phyloP scores from a whole-genome alignment of 495 filamentous ascomycete genomes.

The Chaetomium cochliodes region DNA sequence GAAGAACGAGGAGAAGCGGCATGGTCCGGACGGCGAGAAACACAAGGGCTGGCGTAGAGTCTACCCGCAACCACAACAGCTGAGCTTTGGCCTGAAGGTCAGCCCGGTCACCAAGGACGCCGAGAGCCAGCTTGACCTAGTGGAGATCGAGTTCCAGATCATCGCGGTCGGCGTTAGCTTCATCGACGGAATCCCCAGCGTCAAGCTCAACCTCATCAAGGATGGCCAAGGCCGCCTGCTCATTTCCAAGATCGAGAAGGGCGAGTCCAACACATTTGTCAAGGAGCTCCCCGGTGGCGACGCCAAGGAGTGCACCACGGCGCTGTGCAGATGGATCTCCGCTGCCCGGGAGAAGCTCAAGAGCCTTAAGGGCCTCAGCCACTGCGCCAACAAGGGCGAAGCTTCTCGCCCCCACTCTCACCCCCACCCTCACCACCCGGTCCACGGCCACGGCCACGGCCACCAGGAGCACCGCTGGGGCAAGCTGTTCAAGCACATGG shows the following conservation, averaged over 20 bases:
- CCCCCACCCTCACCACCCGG: background rate
- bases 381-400: constrained; percentile 25
- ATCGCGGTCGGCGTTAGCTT: constrained; percentile 49
- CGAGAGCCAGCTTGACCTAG: constrained; percentile 38
- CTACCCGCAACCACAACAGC: constrained; percentile 29
- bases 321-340: constrained; percentile 49
- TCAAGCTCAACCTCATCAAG: constrained; percentile 49
- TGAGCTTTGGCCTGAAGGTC: constrained; percentile 42
- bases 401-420: constrained; percentile 25
- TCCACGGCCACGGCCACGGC: constrained; percentile 5
- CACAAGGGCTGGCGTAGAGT: constrained; percentile 22
- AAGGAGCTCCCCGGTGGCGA: constrained; percentile 21
- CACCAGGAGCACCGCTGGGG: constrained; percentile 41
- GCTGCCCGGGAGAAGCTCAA: constrained; percentile 42
- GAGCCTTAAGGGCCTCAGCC: constrained; percentile 30
- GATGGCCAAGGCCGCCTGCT: constrained; percentile 42
- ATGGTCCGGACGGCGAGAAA: constrained; percentile 22
- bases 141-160: constrained; percentile 50
- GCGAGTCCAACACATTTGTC: constrained; percentile 20
- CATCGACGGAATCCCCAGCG: constrained; percentile 46
- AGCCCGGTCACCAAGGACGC: constrained; percentile 32
- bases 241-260: constrained; percentile 40
- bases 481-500: constrained; percentile 47
- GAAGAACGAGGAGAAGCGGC: constrained; percentile 1
- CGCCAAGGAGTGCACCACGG: constrained; percentile 43